Conservation (phyloP, 2,329 filamentous ascomycete species). For the Phialocephala subalpina region DNA sequence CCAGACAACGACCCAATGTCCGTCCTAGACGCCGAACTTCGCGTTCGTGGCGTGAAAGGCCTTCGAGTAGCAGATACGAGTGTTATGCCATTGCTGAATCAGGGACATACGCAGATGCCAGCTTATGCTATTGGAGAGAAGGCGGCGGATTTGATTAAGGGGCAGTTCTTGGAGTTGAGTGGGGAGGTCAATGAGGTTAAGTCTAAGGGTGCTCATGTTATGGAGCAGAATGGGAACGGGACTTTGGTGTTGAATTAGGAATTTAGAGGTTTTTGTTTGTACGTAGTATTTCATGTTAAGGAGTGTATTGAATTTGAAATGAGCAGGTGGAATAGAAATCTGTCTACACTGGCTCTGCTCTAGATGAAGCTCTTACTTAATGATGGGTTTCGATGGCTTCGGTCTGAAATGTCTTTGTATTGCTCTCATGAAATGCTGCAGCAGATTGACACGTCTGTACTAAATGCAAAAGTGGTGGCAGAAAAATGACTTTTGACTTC, state of each 20-base stretch:
- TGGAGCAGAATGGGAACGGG: background rate
- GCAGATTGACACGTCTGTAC: too few relatives aligned
- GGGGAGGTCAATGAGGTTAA: background rate
- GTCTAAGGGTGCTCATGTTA: background rate
- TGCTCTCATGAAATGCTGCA: too few relatives aligned
- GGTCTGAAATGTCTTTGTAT: too few relatives aligned
- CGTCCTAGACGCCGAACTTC: constrained; percentile 37
- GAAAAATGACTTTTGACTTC: background rate
- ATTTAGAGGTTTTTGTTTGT: too few relatives aligned
- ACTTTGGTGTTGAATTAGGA: too few relatives aligned
- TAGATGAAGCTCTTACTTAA: too few relatives aligned
- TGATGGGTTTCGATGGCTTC: too few relatives aligned
- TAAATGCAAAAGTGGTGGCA: too few relatives aligned
- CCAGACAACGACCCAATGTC: constrained; percentile 54
- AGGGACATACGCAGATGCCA: constrained; percentile 63
- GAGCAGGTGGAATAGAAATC: too few relatives aligned
- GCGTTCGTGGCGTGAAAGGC: constrained; percentile 37
- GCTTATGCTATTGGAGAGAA: constrained; percentile 66
- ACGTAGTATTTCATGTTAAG: too few relatives aligned
- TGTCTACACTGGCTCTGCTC: too few relatives aligned
- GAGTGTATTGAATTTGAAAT: too few relatives aligned
- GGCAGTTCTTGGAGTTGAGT: constrained; percentile 28
- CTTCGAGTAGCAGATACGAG: constrained; percentile 41
- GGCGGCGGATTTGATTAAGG: constrained; percentile 58
- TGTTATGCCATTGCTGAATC: constrained; percentile 49